Evolutionary conservation across 1,139 yeast genomes (phyloP).

Genomic region (Hansenula lynferdii): DNA sequence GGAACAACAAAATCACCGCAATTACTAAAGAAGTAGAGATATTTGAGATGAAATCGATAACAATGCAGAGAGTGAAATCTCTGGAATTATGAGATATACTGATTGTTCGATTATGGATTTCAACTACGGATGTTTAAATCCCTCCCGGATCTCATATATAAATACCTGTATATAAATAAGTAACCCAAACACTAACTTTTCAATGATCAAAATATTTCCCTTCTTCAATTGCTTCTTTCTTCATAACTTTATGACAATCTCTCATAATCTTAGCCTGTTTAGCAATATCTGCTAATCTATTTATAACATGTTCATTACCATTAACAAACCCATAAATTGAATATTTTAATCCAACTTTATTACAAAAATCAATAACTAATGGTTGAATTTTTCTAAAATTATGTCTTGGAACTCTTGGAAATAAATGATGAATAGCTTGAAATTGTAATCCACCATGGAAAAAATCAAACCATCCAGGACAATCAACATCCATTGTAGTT

Average conservation of each 20-base stretch:
- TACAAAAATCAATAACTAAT: slow-evolving; percentile 66
- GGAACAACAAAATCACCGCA: too few species aligned
- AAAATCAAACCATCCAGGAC: slow-evolving; percentile 90
- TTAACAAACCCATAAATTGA: slow-evolving; percentile 80
- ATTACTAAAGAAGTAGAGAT: too few species aligned
- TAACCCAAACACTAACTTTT: neutral
- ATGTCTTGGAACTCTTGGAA: slow-evolving; percentile 87
- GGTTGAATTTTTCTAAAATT: slow-evolving; percentile 75
- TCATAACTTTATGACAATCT: slow-evolving; percentile 59
- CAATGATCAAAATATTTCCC: slow-evolving; percentile 12
- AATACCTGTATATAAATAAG: neutral
- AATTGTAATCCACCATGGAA: slow-evolving; percentile 92
- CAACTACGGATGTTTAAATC: too few species aligned
- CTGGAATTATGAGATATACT: too few species aligned
- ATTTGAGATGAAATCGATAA: too few species aligned
- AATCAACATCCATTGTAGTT: slow-evolving; percentile 93
- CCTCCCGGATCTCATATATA: too few species aligned
- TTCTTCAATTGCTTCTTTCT: slow-evolving; percentile 27
- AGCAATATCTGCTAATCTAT: slow-evolving; percentile 69
- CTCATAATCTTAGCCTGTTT: slow-evolving; percentile 70
- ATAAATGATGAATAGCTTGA: slow-evolving; percentile 86
- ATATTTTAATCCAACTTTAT: slow-evolving; percentile 73
- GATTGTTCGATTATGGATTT: too few species aligned
- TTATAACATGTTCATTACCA: slow-evolving; percentile 70
- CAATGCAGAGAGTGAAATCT: too few species aligned